Conservation (phyloP, 768 basidiomycete genomes). For the Gymnopilus dilepis region DNA sequence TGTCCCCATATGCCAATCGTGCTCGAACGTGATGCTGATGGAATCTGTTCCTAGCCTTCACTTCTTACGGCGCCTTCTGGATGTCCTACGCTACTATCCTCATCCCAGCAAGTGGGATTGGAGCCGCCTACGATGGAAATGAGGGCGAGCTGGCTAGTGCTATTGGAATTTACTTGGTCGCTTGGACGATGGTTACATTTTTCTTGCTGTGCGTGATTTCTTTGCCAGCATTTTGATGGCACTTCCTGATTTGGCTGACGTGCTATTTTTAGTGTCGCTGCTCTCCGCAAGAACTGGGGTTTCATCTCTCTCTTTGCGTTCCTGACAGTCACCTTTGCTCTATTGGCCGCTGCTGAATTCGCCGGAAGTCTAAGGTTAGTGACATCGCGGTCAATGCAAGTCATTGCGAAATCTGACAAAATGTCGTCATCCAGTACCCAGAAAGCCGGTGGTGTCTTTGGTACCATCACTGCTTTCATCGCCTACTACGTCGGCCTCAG, state of each 20-base stretch:
- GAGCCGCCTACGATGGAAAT: conserved; percentile 50
- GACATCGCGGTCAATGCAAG: no score
- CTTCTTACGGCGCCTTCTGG: conserved; percentile 89
- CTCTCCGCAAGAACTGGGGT: conserved; percentile 43
- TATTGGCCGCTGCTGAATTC: conserved; percentile 48
- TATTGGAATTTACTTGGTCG: conserved; percentile 73
- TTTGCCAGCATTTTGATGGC: not conserved
- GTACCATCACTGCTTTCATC: conserved; percentile 50
- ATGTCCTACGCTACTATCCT: conserved; percentile 78
- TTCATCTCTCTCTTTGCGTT: conserved; percentile 45
- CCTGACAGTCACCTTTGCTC: conserved; percentile 45
- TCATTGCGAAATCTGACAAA: no score
- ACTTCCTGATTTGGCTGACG: not conserved
- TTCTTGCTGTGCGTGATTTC: conserved; percentile 59
- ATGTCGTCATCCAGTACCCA: not conserved
- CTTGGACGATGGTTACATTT: conserved; percentile 78
- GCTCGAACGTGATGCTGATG: not conserved
- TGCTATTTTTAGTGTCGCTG: conserved; percentile 36
- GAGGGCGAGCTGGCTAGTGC: conserved; percentile 51
- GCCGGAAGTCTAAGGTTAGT: conserved; percentile 34
- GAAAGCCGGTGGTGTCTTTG: conserved; percentile 51
- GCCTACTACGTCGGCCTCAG: conserved; percentile 54
- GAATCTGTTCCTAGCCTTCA: conserved; percentile 59
- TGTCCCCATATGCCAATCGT: conserved; percentile 5
- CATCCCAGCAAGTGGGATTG: conserved; percentile 71